Conservation (phyloP, 768 basidiomycete genomes). For the Galerina sulciceps region DNA sequence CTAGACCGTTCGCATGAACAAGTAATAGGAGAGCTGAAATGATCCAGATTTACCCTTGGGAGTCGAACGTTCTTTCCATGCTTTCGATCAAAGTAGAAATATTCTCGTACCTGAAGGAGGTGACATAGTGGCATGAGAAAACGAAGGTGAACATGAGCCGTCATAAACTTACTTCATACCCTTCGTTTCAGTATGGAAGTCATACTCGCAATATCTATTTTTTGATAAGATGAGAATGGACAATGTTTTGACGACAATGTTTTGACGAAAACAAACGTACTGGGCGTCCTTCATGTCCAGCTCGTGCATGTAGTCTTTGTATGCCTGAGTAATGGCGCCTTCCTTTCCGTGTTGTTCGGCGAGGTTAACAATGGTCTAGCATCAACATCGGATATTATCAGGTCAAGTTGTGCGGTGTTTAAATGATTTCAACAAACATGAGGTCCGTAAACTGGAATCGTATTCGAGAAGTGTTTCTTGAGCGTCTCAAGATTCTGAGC, state of each 20-base stretch:
- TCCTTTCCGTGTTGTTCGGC: conserved; percentile 94
- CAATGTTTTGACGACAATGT: not conserved
- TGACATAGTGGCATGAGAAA: not conserved
- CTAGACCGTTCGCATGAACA: conserved; percentile 37
- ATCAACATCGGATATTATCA: not conserved
- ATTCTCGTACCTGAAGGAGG: conserved; percentile 75
- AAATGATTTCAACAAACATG: conserved; percentile 50
- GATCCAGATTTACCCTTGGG: conserved; percentile 65
- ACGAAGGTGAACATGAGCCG: not conserved
- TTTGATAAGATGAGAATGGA: conserved; percentile 9
- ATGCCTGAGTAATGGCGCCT: conserved; percentile 76
- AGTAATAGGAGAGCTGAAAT: not conserved
- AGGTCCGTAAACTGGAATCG: conserved; percentile 72
- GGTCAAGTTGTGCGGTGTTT: not conserved
- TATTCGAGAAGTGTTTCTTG: conserved; percentile 73
- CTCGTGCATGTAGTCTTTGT: conserved; percentile 68
- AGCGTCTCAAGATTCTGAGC: conserved; percentile 74
- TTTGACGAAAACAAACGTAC: conserved; percentile 39
- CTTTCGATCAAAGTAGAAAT: conserved; percentile 74
- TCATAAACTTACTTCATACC: conserved; percentile 81
- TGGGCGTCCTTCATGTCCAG: conserved; percentile 56
- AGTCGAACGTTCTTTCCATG: conserved; percentile 77
- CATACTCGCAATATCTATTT: conserved; percentile 78
- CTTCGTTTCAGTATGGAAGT: conserved; percentile 91
- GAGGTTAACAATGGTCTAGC: conserved; percentile 84